A percentile compares a stretch with the other conserved stretches of the same genome.
Evolutionary conservation across 2,329 filamentous ascomycete genomes (phyloP).

Genomic region (Dendryphion nanum): DNA sequence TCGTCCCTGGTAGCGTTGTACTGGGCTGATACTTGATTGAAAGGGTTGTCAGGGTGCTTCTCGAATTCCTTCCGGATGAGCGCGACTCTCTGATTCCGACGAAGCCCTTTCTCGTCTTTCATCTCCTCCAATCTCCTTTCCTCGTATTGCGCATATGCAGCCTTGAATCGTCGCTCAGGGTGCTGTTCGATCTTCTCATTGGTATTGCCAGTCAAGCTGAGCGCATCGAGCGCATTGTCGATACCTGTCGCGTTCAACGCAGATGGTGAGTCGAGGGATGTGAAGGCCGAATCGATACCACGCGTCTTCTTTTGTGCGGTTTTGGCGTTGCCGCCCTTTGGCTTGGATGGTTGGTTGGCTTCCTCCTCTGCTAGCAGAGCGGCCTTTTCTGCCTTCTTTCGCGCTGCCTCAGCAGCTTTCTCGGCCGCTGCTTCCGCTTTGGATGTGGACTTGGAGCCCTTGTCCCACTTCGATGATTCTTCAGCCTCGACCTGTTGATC

Average conservation of each 20-base stretch:
- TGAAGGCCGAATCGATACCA: constrained; percentile 65
- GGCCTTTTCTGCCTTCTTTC: constrained; percentile 91
- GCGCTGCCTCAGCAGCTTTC: constrained; percentile 77
- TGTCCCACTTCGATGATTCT: constrained; percentile 77
- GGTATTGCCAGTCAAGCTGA: constrained; percentile 65
- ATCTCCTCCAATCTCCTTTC: constrained; percentile 80
- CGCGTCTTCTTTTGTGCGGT: constrained; percentile 54
- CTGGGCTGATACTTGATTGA: constrained; percentile 75
- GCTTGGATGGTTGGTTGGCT: constrained; percentile 60
- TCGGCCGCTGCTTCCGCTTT: constrained; percentile 91
- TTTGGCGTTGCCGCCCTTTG: constrained; percentile 68
- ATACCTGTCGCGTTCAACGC: constrained; percentile 82
- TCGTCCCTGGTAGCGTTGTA: constrained; percentile 83
- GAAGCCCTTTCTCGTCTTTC: constrained; percentile 77
- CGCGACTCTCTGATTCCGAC: constrained; percentile 81
- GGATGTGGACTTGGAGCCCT: constrained; percentile 77
- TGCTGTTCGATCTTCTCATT: constrained; percentile 78
- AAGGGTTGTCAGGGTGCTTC: constrained; percentile 91
- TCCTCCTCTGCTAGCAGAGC: constrained; percentile 83
- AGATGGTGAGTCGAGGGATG: constrained; percentile 44
- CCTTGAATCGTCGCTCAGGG: constrained; percentile 83
- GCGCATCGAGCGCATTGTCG: constrained; percentile 87
- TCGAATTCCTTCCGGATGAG: constrained; percentile 89
- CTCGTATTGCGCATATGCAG: constrained; percentile 80
- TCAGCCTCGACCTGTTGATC: constrained; percentile 63